Conservation (phyloP, 2,329 filamentous ascomycete genomes). For the Blastomyces emzantsi region DNA sequence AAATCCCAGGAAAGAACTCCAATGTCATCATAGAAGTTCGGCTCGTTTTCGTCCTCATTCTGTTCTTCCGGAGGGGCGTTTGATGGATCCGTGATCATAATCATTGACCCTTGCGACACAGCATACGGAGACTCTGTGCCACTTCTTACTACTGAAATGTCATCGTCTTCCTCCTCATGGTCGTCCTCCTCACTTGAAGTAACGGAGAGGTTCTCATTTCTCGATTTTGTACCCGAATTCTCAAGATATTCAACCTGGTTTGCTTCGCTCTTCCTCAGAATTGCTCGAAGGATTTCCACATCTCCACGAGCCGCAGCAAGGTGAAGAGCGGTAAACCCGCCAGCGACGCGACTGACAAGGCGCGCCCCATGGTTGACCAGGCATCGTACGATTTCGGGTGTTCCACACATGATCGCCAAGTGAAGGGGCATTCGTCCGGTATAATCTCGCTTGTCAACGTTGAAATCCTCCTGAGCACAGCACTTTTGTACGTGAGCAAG, state of each 20-base stretch:
- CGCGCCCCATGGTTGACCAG: constrained; percentile 65
- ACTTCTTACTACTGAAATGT: constrained; percentile 28
- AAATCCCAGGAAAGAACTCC: constrained; percentile 71
- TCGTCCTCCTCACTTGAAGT: not conserved
- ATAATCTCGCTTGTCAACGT: constrained; percentile 66
- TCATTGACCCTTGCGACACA: constrained; percentile 59
- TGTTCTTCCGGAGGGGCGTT: constrained; percentile 21
- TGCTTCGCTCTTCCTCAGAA: constrained; percentile 48
- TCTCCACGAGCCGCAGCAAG: constrained; percentile 64
- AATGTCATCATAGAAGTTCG: constrained; percentile 67
- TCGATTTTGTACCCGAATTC: constrained; percentile 9
- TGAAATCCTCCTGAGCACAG: constrained; percentile 57
- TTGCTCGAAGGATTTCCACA: constrained; percentile 57
- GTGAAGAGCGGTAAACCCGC: constrained; percentile 75
- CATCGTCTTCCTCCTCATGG: constrained; percentile 12
- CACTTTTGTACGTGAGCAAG: constrained; percentile 62
- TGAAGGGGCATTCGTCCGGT: constrained; percentile 73
- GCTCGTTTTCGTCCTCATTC: constrained; percentile 38
- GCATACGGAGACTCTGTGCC: constrained; percentile 38
- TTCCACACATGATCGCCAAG: constrained; percentile 60
- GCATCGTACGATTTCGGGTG: constrained; percentile 58
- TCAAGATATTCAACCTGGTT: constrained; percentile 46
- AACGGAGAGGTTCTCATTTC: not conserved
- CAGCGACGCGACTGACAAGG: constrained; percentile 63
- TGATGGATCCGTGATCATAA: constrained; percentile 46